Conservation (phyloP, 106 monocot genomes). For the Cymbidium sinense region DNA sequence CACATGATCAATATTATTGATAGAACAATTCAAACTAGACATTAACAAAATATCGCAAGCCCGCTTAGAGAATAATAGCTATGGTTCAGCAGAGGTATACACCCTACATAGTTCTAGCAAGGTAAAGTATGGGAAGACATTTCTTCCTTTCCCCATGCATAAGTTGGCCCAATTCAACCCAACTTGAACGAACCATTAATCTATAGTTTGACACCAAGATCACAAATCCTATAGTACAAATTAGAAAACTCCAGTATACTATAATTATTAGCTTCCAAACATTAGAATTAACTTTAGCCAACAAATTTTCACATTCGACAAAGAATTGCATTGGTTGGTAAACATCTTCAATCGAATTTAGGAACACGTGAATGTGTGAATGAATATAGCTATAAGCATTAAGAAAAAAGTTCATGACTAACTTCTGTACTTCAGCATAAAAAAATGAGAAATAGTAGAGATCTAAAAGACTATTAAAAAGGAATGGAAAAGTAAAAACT, state of each 20-base stretch:
- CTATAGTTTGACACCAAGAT: background rate
- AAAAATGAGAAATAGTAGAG: background rate
- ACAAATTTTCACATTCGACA: background rate
- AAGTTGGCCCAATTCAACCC: background rate
- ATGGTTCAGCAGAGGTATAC: background rate
- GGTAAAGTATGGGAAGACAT: background rate
- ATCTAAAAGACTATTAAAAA: background rate
- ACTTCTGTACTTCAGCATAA: background rate
- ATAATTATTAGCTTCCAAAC: background rate
- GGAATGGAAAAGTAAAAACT: background rate
- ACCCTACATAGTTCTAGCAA: background rate
- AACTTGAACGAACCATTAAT: background rate
- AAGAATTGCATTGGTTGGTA: background rate
- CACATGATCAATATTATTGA: background rate
- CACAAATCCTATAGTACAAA: background rate
- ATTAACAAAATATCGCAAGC: background rate
- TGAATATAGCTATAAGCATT: background rate
- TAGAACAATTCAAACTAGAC: background rate
- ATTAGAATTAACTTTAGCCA: background rate
- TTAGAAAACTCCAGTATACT: background rate
- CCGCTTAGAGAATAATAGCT: background rate
- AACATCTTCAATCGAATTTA: background rate
- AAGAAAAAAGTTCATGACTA: background rate
- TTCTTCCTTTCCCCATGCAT: background rate
- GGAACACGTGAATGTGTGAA: background rate